Base-by-base conservation (phyloP, 2,329 filamentous ascomycete genomes). In the Trichophyton rubrum region DNA sequence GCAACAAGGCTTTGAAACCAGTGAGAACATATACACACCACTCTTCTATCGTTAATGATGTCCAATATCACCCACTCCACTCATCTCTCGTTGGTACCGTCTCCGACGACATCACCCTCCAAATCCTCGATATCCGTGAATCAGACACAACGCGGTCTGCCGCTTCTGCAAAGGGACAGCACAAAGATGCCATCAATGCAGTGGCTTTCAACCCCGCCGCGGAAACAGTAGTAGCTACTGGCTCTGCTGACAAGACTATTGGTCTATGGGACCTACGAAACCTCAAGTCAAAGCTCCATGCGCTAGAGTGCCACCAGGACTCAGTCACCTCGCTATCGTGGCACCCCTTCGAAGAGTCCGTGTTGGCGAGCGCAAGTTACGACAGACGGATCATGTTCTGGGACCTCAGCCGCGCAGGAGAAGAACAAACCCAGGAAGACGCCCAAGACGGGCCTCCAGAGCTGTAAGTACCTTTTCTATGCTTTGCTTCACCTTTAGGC, bases 221-320 rank as follows among this genome's bases (percentile, higher is more conserved):
- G n/a, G 92, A 99, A 70, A 89, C 88, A 40, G 81, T 96, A 41
- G 80, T 99, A 43, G 93, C 91, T 8, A 97, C 93, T 0, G 93
- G 90, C 1, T 97, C 92, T 30, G 90, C 89, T 0, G 93, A 99
- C 73, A 95, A 96, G 77, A 93, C 90, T 0, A 89, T 99, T 63
- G 92, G 88, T 9, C 82, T 99, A 60, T 99, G 93, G 90, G 93
- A 99, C 76, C 77, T 99, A 63, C 86, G 93, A 65, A 95, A 95
- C 69, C 82, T 95, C 61, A 91, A 90, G 71, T 84, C 88, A 66
- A 95, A 92, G 75, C 82, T 97, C 2, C 92, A 99, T 77, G 87
- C 87, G 0, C 82, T 96, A 2, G 89, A 95, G 71, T 89, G 89
- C 55, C 93, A 99, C 74, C 84, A 82, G 61, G 90, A 95, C 68